phyloP scores from a whole-genome alignment of 1,139 yeast species.

The Nadsonia commutata region DNA sequence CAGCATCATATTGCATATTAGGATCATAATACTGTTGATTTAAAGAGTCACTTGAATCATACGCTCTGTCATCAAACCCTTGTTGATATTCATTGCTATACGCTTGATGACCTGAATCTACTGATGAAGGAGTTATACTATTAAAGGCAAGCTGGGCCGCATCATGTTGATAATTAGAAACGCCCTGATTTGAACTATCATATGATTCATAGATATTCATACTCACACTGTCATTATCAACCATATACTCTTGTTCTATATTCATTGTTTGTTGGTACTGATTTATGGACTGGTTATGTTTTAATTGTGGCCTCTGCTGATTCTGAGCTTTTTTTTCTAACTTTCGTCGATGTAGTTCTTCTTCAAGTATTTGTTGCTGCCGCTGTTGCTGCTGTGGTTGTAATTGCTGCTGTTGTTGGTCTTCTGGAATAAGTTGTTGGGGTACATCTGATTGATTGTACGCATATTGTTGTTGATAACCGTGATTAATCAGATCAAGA shows the following conservation, averaged over 20 bases:
- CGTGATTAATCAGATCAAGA: slow-evolving; percentile 80
- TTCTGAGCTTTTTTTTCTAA: slow-evolving; percentile 1
- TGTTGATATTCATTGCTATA: no score
- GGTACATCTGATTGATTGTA: slow-evolving; percentile 8
- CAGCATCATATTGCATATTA: no score
- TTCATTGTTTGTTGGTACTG: slow-evolving; percentile 43
- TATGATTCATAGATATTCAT: not conserved
- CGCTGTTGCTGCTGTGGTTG: slow-evolving; percentile 9
- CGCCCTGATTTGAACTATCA: not conserved
- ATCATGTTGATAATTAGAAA: not conserved
- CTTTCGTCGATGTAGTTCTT: slow-evolving; percentile 5
- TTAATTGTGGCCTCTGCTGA: slow-evolving; percentile 19
- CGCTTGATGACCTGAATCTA: no score
- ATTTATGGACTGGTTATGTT: slow-evolving; percentile 39
- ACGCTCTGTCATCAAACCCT: no score
- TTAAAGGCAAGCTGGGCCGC: not conserved
- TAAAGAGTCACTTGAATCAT: no score
- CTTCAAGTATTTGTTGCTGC: slow-evolving; percentile 6
- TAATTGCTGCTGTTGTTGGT: slow-evolving; percentile 13
- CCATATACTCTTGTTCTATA: no score
- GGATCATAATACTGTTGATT: no score
- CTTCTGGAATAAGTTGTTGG: slow-evolving; percentile 11
- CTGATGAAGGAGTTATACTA: not conserved
- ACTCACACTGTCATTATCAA: no score
- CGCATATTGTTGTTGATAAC: slow-evolving; percentile 24